Evolutionary conservation across 352 stramenopile species (phyloP), one percentile per base, ranked within the genome.

Genomic region (Phytopythium cucurbitacearum): DNA sequence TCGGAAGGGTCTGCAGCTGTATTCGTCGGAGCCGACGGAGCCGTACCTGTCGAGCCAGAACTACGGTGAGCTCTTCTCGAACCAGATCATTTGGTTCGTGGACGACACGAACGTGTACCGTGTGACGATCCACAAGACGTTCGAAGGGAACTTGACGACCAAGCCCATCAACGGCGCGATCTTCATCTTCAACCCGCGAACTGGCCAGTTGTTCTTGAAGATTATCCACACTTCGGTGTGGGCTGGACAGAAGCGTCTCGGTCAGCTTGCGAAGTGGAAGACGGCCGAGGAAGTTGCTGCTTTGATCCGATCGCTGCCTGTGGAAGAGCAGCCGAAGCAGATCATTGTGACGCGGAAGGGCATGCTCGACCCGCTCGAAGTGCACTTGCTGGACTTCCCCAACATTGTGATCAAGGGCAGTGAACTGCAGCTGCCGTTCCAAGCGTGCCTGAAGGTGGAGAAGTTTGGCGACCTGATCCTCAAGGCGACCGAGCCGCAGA

Each of bases 21-120:
- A 99, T 71, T 99, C 94, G 21, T 99, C 95, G 55, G 98, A 99
- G 68, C 97, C 98, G 40, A 99, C 98, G 38, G 98, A 99, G 74
- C 98, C 98, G 38, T 99, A 99, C 69, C 70, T 99, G 51, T 99
- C 94, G 53, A 99, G 94, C 47, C 97, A 99, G 70, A 99, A 99
- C 78, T 99, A 99, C 72, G 94, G 96, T 21, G 98, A 99, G 69
- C 80, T 99, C 28, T 99, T 99, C 76, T 98, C 90, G 28, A 99
- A 99, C 70, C 97, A 99, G 76, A 99, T 99, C 55, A 99, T 99
- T 83, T 99, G 97, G 97, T 99, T 99, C 74, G 97, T 99, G 8
- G 98, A 99, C 65, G 98, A 99, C 66, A 99, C 95, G 36, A 99
- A 99, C 69, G 97, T 99, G 48, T 96, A 95, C 67, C 94, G 97